phyloP scores from a whole-genome alignment of 352 stramenopile species.

The Thalassiosira exigua region DNA sequence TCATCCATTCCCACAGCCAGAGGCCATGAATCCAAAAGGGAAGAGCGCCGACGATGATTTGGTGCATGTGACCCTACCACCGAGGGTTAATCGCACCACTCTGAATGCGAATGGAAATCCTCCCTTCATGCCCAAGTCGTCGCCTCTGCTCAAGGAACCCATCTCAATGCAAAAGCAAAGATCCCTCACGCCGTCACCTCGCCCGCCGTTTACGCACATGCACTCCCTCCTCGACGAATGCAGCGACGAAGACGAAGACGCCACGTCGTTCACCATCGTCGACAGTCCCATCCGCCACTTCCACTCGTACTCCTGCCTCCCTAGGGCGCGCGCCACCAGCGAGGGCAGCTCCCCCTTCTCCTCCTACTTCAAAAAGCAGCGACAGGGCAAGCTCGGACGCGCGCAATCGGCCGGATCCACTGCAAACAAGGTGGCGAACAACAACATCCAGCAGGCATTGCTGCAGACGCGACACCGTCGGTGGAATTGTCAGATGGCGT shows the following conservation, averaged over 20 bases:
- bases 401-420: not conserved
- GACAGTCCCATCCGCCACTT: slow-evolving; percentile 42
- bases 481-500: slow-evolving; percentile 53
- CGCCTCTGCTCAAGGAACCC: too few species aligned
- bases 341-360: slow-evolving; percentile 9
- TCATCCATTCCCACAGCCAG: not conserved
- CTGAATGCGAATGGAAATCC: not conserved
- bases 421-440: slow-evolving; percentile 25
- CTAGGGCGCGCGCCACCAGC: slow-evolving; percentile 7
- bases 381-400: too few species aligned
- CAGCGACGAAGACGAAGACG: slow-evolving; percentile 57
- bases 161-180: too few species aligned
- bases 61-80: slow-evolving; percentile 18
- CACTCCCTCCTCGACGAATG: slow-evolving; percentile 61
- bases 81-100: slow-evolving; percentile 39
- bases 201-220: slow-evolving; percentile 24
- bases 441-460: slow-evolving; percentile 53
- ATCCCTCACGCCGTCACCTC: not conserved
- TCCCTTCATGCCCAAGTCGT: slow-evolving; percentile 10
- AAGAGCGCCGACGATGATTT: slow-evolving; percentile 17
- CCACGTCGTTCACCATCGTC: slow-evolving; percentile 33
- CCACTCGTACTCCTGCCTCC: slow-evolving; percentile 44
- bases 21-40: slow-evolving; percentile 4
- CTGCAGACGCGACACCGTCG: slow-evolving; percentile 54
- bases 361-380: slow-evolving; percentile 24